Base-by-base conservation (phyloP, 1,284 basidiomycete species). In the Pseudozyma tsukubaensis region DNA sequence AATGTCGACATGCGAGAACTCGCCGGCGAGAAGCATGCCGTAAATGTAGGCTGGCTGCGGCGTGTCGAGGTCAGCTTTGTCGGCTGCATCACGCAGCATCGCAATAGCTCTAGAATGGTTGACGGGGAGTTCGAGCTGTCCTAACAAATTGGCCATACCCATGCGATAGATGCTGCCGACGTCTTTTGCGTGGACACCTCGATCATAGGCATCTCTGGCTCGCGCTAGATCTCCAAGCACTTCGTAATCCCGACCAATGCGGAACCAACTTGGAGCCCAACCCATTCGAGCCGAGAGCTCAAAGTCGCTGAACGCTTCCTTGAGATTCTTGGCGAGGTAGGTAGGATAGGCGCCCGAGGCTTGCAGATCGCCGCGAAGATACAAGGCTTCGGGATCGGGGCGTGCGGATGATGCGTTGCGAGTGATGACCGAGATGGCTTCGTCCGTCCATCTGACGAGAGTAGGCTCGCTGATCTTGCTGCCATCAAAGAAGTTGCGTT, bases 201-300 rank as follows among this genome's bases (percentile, higher is more conserved):
- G 88, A 75, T 93, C 91, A 81, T 94, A 95, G 75, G 93, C 94
- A 43, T 92, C 91, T 49, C 86, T 88, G 0, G 94, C 93, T 40
- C 91, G 89, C 0, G 84, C 67, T 10, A 77, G 50, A 83, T 96
- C 92, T 24, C 89, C 89, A 66, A 95, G 93, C 56, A 89, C 90
- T 86, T 97, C 95, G 83, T 97, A 97, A 77, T 97, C 94, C 32
- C 91, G 87, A 0, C 94, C 94, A 3, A 97, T 89, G 48, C 91
- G 88, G 86, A 94, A 97, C 94, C 94, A 97, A 0, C 76, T 79
- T 13, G 81, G 68, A 10, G 82, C 73, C 56, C 65, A 81, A 4
- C 83, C 83, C 67, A 79, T 69, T 10, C 83, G 68, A 1, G 82
- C 83, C 4, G 83, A 82, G 16, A 77, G 75, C 60, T 84, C 83